A percentile compares a stretch with the other conserved stretches of the same genome.
phyloP scores from a whole-genome alignment of 176 grass and related monocot species.

The Carex myosuroides region DNA sequence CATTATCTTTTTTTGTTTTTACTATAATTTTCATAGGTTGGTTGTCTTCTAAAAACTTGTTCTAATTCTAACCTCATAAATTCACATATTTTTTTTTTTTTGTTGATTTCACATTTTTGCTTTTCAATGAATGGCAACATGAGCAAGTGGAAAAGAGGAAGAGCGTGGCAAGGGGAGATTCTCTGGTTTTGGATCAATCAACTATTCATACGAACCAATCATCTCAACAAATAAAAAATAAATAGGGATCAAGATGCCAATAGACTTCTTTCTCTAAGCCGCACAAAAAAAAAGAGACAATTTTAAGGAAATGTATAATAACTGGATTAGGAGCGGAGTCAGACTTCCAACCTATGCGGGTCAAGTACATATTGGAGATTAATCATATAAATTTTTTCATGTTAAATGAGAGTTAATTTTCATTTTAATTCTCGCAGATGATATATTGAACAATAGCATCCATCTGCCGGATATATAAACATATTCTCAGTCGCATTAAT shows the following conservation, averaged over 20 bases:
- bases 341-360: rapidly evolving
- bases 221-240: background rate
- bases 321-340: no score
- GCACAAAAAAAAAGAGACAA: background rate
- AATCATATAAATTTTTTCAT: no score
- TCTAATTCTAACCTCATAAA: background rate
- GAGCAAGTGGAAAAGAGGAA: background rate
- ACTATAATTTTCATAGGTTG: background rate
- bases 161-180: background rate
- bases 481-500: no score
- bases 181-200: conserved; percentile 2
- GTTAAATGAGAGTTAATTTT: no score
- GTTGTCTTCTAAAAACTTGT: conserved; percentile 4
- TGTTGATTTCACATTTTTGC: background rate
- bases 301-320: background rate
- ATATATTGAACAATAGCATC: no score
- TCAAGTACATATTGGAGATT: no score
- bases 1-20: conserved; percentile 10
- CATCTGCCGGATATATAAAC: no score
- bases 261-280: background rate
- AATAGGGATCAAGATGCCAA: background rate
- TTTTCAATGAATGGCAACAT: background rate
- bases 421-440: no score
- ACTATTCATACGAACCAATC: background rate
- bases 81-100: background rate